Evolutionary conservation across 768 basidiomycete genomes (phyloP).

Genomic region (Leucocoprinus leucothites): DNA sequence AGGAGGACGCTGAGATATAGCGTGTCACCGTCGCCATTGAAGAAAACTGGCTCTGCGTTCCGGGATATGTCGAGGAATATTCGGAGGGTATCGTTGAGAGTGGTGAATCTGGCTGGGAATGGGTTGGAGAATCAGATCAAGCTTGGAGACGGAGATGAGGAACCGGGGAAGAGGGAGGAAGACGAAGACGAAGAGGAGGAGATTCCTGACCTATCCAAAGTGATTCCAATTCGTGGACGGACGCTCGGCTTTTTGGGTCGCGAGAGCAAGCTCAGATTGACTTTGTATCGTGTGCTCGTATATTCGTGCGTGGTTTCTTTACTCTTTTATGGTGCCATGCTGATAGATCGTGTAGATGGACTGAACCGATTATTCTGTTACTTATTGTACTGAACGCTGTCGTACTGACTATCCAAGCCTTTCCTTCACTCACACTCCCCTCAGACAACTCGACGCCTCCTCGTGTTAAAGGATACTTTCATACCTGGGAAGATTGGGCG

Average conservation of each 20-base stretch:
- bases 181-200: constrained; percentile 37
- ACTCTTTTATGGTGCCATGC: constrained; percentile 4
- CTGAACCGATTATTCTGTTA: constrained; percentile 80
- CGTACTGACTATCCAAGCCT: constrained; percentile 78
- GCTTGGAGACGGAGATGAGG: constrained; percentile 46
- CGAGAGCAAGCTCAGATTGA: constrained; percentile 56
- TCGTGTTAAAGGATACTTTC: constrained; percentile 69
- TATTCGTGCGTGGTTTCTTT: constrained; percentile 54
- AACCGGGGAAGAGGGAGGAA: constrained; percentile 28
- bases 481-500: constrained; percentile 83
- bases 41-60: constrained; percentile 57
- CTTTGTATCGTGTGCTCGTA: constrained; percentile 66
- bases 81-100: constrained; percentile 66
- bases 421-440: constrained; percentile 55
- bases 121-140: constrained; percentile 60
- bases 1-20: constrained; percentile 51
- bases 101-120: constrained; percentile 72
- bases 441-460: constrained; percentile 38
- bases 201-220: constrained; percentile 38
- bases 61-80: constrained; percentile 55
- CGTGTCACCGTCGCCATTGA: constrained; percentile 53
- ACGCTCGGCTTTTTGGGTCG: constrained; percentile 79
- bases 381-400: constrained; percentile 84
- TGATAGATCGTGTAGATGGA: constrained; percentile 50
- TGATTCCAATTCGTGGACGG: constrained; percentile 64